Base-by-base conservation (phyloP, 1,284 basidiomycete genomes). In the Spongiforma sp. region DNA sequence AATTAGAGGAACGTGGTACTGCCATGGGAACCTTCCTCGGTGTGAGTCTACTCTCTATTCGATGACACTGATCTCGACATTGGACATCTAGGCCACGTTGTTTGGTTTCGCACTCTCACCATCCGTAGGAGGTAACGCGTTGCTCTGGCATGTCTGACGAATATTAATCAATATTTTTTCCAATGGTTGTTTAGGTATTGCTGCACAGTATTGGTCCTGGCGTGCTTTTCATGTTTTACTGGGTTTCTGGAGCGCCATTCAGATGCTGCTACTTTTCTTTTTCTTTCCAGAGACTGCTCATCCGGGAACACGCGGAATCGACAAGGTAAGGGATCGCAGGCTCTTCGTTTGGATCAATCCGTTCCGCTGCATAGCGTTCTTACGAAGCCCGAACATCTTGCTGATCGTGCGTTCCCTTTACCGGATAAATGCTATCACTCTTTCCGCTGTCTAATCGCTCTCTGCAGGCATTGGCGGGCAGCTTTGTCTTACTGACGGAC, bases 261-360 rank as follows among this genome's bases (percentile, higher is more conserved):
- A 83, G 1, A 78, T 87, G 36, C 32, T 84, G 0, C 70, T 84
- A 12, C 80, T 89, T 36, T 71, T 79, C 11, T 59, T 86, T 26
- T 82, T 85, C 61, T 81, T 93, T 21, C 92, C 93, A 0, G 93
- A 95, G 72, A 94, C 93, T 2, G 84, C 82, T 21, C 88, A 90
- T 69, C 78, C 86, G 58, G 71, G 79, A 59, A 64, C 82, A 12
- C 74, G 79, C n/a, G 82, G 85, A 0, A 78, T 85, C 17, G 85
- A 86, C 41, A 78, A 71, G 50, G 11, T 33, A 32, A 68, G 66
- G 30, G 75, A 72, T 30, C 73, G 76, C 55, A 78, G 73, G 60
- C 74, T 79, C 21, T 70, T 78, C 43, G 82, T 86, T 12, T 83
- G 82, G 75, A 73, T 91, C 60, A 92, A 92, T 72, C 90, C 90